phyloP scores from a whole-genome alignment of 768 basidiomycete species.

The Tulasnella sp. region DNA sequence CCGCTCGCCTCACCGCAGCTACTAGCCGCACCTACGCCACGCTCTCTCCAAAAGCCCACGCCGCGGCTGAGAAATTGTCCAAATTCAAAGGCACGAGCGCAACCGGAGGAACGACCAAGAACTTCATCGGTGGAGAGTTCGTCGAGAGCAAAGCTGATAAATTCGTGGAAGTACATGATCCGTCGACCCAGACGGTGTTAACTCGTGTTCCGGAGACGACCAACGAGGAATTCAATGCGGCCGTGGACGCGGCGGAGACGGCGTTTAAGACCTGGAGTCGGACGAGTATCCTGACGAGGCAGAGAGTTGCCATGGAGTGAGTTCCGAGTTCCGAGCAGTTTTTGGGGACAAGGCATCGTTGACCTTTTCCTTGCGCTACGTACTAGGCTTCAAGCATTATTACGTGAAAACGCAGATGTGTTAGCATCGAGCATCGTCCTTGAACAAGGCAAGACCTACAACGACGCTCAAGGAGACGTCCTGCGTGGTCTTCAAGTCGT shows the following conservation, averaged over 20 bases:
- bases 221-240: slow-evolving; percentile 65
- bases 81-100: slow-evolving; percentile 85
- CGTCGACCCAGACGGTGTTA: slow-evolving; percentile 88
- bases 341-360: neutral
- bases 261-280: slow-evolving; percentile 87
- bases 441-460: slow-evolving; percentile 92
- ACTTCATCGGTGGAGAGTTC: slow-evolving; percentile 87
- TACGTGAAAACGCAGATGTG: slow-evolving; percentile 78
- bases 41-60: slow-evolving; percentile 35
- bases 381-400: slow-evolving; percentile 79
- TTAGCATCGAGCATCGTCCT: slow-evolving; percentile 84
- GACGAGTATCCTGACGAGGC: slow-evolving; percentile 76
- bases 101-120: slow-evolving; percentile 81
- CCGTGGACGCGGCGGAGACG: slow-evolving; percentile 71
- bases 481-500: slow-evolving; percentile 87
- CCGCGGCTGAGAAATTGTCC: slow-evolving; percentile 62
- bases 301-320: slow-evolving; percentile 83
- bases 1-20: neutral
- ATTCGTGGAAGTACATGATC: slow-evolving; percentile 86
- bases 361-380: neutral
- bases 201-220: slow-evolving; percentile 89
- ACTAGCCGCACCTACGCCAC: neutral
- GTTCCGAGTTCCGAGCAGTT: slow-evolving; percentile 28
- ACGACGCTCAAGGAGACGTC: slow-evolving; percentile 92
- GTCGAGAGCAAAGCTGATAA: slow-evolving; percentile 66